A percentile compares a stretch with the other conserved stretches of the same genome.
These are phyloP conservation scores for Megacollybia marginata DNA, from an alignment of 768 basidiomycete species.

Conservation along the genomic window DNA sequence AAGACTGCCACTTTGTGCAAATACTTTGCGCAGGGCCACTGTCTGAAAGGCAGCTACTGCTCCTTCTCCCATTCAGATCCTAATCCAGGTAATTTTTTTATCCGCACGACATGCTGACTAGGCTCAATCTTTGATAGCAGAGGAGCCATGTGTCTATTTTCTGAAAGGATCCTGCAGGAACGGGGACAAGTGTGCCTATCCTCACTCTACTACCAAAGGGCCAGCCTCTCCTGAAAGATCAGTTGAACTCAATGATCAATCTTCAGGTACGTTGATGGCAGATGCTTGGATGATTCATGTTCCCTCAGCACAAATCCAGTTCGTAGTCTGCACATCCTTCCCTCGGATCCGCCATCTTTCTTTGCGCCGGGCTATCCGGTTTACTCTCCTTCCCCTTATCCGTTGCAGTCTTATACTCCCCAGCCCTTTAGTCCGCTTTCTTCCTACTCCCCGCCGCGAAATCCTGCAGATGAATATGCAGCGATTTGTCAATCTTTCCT, in stretches of 20 bases:
- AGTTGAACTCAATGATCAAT: too few species aligned
- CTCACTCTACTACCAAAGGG: too few species aligned
- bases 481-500: not conserved
- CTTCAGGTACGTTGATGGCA: too few species aligned
- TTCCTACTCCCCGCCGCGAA: not conserved
- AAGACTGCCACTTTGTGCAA: not conserved
- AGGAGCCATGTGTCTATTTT: not conserved
- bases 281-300: too few species aligned
- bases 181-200: not conserved
- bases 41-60: slow-evolving; percentile 1
- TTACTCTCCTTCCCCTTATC: not conserved
- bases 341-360: not conserved
- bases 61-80: slow-evolving; percentile 1
- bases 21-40: slow-evolving; percentile 1
- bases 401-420: not conserved
- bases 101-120: not conserved
- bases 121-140: not conserved
- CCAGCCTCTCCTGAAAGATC: too few species aligned
- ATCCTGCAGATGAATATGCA: not conserved
- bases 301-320: not conserved
- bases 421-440: not conserved
- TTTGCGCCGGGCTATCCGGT: not conserved
- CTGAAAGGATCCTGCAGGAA: not conserved
- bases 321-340: not conserved
- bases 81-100: not conserved